These are phyloP conservation scores for Citrus australasica DNA, from an alignment of 345 rosid species.

Conservation along the genomic window DNA sequence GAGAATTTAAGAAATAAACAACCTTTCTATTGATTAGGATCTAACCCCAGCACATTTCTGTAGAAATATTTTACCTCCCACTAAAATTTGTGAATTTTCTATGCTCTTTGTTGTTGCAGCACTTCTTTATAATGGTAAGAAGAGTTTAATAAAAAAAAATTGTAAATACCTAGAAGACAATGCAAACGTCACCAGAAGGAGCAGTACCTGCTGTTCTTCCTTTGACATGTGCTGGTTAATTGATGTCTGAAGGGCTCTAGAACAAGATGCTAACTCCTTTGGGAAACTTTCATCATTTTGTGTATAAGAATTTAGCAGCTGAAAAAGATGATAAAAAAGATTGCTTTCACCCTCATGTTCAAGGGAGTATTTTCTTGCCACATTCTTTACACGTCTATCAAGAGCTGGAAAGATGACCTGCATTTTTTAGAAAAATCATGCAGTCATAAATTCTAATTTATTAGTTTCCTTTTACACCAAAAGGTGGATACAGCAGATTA, in stretches of 20 bases:
- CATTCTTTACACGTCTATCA: conserved; percentile 63
- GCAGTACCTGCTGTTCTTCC: conserved; percentile 65
- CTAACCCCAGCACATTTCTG: background rate
- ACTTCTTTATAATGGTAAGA: background rate
- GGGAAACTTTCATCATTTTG: conserved; percentile 51
- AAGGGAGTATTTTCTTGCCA: conserved; percentile 53
- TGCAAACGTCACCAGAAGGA: background rate
- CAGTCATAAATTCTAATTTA: background rate
- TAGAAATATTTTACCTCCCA: background rate
- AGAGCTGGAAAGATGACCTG: conserved; percentile 73
- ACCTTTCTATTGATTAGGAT: background rate
- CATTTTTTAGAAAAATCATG: conserved; percentile 14
- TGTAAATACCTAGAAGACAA: background rate
- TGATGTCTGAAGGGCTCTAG: conserved; percentile 62
- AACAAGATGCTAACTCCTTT: conserved; percentile 57
- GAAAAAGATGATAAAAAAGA: conserved; percentile 57
- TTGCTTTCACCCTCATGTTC: conserved; percentile 61
- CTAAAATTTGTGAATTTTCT: background rate
- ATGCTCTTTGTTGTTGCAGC: background rate
- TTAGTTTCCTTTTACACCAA: no score
- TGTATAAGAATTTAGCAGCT: conserved; percentile 40
- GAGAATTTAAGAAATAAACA: background rate
- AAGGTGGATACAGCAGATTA: background rate
- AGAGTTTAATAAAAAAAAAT: background rate
- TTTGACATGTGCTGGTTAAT: conserved; percentile 67